These are phyloP conservation scores for Penicillium herquei DNA, from an alignment of 495 filamentous ascomycete species.

Conservation along the genomic window DNA sequence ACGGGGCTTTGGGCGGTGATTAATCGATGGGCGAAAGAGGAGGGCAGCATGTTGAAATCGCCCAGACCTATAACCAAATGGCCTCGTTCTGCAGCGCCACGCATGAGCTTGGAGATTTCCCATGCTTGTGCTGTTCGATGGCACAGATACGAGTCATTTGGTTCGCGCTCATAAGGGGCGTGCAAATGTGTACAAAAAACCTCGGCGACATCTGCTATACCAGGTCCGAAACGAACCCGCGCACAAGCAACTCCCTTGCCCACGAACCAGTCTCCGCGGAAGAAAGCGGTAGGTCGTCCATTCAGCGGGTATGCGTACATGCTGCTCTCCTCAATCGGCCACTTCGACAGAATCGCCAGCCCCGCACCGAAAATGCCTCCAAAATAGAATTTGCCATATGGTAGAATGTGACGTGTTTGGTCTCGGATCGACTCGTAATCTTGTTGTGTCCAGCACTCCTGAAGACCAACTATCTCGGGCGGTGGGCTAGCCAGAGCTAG, in stretches of 20 bases:
- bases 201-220: conserved; percentile 66
- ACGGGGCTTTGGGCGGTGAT: conserved; percentile 78
- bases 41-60: conserved; percentile 93
- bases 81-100: conserved; percentile 78
- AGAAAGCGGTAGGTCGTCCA: conserved; percentile 90
- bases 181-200: conserved; percentile 96
- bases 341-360: conserved; percentile 87
- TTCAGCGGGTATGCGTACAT: conserved; percentile 91
- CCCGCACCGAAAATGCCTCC: conserved; percentile 88
- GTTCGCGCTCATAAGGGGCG: conserved; percentile 80
- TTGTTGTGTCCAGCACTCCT: conserved; percentile 93
- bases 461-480: conserved; percentile 86
- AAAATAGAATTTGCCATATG: conserved; percentile 91
- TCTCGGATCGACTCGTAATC: conserved; percentile 82
- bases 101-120: conserved; percentile 91
- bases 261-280: conserved; percentile 86
- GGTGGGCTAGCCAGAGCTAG: conserved; percentile 63
- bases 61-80: conserved; percentile 82
- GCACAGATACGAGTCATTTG: conserved; percentile 80
- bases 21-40: conserved; percentile 81
- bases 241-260: conserved; percentile 93
- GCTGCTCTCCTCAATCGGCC: conserved; percentile 91
- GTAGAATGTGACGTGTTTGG: conserved; percentile 73
- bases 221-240: conserved; percentile 69
- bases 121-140: conserved; percentile 95